phyloP scores from a whole-genome alignment of 2,329 filamentous ascomycete genomes.

The Lomentospora prolificans region DNA sequence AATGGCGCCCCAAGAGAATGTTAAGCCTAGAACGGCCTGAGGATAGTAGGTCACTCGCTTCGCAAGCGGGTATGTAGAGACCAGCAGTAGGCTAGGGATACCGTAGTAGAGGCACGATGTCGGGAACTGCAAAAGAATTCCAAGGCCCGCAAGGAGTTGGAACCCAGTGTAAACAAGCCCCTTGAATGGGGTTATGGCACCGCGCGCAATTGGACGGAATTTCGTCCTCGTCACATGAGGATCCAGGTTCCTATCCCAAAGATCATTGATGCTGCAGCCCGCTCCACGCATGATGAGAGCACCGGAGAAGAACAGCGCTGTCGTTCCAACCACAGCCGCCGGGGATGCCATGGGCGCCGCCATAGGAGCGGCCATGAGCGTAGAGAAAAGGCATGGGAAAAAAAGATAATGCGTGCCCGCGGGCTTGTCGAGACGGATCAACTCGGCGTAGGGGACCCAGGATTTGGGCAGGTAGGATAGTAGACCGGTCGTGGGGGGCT shows the following conservation, averaged over 20 bases:
- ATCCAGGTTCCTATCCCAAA: conserved; percentile 83
- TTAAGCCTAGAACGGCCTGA: conserved; percentile 71
- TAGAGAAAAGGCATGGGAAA: conserved; percentile 78
- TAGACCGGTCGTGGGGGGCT: conserved; percentile 61
- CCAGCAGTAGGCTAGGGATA: conserved; percentile 63
- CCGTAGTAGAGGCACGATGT: conserved; percentile 65
- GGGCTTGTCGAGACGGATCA: conserved; percentile 73
- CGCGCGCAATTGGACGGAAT: conserved; percentile 69
- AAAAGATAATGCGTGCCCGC: conserved; percentile 77
- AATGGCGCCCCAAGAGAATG: conserved; percentile 82
- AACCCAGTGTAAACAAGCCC: conserved; percentile 64
- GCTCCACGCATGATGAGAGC: conserved; percentile 80
- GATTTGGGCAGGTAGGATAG: conserved; percentile 58
- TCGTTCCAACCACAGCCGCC: conserved; percentile 51
- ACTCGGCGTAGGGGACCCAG: conserved; percentile 72
- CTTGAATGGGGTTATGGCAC: conserved; percentile 63
- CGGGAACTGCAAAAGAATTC: conserved; percentile 67
- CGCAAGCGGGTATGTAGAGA: conserved; percentile 68
- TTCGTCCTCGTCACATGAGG: conserved; percentile 67
- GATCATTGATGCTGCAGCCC: conserved; percentile 82
- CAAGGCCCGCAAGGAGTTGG: conserved; percentile 66
- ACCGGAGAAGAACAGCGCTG: conserved; percentile 62
- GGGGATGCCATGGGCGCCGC: conserved; percentile 50
- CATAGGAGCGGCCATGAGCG: conserved; percentile 67
- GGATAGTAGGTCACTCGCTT: conserved; percentile 85